phyloP scores from a whole-genome alignment of 2,329 filamentous ascomycete genomes.

The Trichoderma sp. region DNA sequence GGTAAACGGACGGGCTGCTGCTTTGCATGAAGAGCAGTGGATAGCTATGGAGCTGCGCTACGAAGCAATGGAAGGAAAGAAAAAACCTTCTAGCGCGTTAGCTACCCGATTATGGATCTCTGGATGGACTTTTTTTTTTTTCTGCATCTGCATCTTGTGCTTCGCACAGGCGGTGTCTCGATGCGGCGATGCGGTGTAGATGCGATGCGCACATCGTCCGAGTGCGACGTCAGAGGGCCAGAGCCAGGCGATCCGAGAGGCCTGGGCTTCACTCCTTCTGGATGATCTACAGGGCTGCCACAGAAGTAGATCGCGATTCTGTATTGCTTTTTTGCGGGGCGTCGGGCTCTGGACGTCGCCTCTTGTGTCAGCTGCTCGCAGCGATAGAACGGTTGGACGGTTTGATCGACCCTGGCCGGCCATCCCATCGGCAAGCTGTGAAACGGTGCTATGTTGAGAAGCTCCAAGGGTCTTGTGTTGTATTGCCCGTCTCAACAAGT shows the following conservation, averaged over 20 bases:
- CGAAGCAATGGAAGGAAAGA: conserved; percentile 1
- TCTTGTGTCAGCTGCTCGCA: conserved; percentile 12
- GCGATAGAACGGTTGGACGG: neutral
- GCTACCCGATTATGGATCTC: conserved; percentile 11
- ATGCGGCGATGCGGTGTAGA: conserved; percentile 13
- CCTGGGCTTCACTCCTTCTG: conserved; percentile 13
- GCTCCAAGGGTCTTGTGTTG: neutral
- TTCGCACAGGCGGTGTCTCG: neutral
- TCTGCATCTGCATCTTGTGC: neutral
- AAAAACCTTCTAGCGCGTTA: neutral
- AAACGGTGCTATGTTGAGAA: neutral
- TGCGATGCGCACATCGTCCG: neutral
- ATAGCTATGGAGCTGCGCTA: conserved; percentile 8
- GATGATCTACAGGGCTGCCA: conserved; percentile 23
- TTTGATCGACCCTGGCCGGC: conserved; percentile 13
- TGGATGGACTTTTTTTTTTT: neutral
- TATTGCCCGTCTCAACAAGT: neutral
- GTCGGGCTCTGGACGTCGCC: neutral
- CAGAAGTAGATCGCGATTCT: conserved; percentile 25
- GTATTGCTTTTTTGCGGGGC: conserved; percentile 10
- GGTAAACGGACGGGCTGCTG: conserved; percentile 5
- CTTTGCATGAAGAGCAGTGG: conserved; percentile 22
- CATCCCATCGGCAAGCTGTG: neutral
- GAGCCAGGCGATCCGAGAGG: neutral
- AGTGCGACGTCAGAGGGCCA: conserved; percentile 22